A percentile compares a stretch with the other conserved stretches of the same genome.
Evolutionary conservation across 805 yeast species (phyloP).

Genomic region (Wickerhamiella parazyma): DNA sequence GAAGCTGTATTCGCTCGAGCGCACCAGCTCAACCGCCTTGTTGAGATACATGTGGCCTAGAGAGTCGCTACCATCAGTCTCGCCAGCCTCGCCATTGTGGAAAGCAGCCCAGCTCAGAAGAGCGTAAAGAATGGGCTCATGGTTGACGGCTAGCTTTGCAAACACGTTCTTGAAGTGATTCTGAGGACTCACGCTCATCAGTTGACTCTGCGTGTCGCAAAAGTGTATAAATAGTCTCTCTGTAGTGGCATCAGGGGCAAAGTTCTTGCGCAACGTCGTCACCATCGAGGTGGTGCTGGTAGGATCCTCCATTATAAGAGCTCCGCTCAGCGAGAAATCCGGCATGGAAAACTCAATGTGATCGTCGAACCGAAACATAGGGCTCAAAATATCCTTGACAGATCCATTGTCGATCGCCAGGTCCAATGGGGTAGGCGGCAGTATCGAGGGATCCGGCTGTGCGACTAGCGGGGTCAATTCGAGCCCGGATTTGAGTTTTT

Average conservation of each 20-base stretch:
- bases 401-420: not conserved
- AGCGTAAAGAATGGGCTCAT: slow-evolving; percentile 37
- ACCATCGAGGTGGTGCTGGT: slow-evolving; percentile 1
- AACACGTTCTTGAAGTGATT: slow-evolving; percentile 42
- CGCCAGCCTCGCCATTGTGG: slow-evolving; percentile 21
- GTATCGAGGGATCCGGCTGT: too few species aligned
- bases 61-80: slow-evolving; percentile 22
- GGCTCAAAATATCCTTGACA: slow-evolving; percentile 1
- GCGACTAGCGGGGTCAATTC: too few species aligned
- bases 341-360: not conserved
- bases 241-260: slow-evolving; percentile 32
- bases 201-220: slow-evolving; percentile 34
- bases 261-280: slow-evolving; percentile 2
- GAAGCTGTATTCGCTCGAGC: slow-evolving; percentile 25
- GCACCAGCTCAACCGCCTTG: slow-evolving; percentile 18
- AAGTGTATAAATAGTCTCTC: slow-evolving; percentile 37
- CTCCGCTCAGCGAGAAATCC: not conserved
- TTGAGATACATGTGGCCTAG: slow-evolving; percentile 20
- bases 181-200: slow-evolving; percentile 37
- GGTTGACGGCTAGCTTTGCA: slow-evolving; percentile 38
- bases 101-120: slow-evolving; percentile 45
- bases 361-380: slow-evolving; percentile 3
- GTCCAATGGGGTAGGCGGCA: not conserved
- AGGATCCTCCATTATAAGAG: slow-evolving; percentile 1
- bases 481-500: too few species aligned